Percentiles rank a stretch among this genome's conserved stretches.
These are phyloP conservation scores for Globisporangium perplexum DNA, from an alignment of 352 stramenopile species.

Conservation along the genomic window DNA sequence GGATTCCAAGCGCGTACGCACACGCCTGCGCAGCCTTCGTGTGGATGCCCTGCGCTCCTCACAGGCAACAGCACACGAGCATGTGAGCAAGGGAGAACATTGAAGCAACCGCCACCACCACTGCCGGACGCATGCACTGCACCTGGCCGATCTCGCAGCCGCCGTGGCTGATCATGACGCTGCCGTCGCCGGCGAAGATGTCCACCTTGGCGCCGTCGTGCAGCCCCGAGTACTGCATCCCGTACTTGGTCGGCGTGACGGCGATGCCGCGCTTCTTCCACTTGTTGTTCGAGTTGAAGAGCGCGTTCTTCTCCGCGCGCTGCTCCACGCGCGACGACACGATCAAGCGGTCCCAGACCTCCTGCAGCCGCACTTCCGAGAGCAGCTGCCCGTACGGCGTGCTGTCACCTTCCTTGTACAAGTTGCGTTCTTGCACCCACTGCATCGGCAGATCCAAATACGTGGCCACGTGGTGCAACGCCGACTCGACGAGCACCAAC, in stretches of 20 bases:
- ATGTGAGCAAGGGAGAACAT: not conserved
- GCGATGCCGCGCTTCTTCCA: conserved; percentile 90
- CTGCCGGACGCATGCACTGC: conserved; percentile 9
- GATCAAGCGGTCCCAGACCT: conserved; percentile 75
- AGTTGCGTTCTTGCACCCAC: conserved; percentile 84
- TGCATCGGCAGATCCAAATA: conserved; percentile 61
- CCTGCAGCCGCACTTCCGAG: conserved; percentile 88
- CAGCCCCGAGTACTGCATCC: conserved; percentile 90
- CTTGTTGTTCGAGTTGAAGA: conserved; percentile 91
- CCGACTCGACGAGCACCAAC: conserved; percentile 88
- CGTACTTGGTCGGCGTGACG: conserved; percentile 90
- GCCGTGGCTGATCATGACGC: conserved; percentile 93
- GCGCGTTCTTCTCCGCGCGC: conserved; percentile 59
- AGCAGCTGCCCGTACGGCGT: conserved; percentile 93
- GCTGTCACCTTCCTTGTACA: conserved; percentile 87
- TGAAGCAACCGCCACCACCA: not conserved
- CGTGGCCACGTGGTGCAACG: conserved; percentile 93
- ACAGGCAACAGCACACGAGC: not conserved
- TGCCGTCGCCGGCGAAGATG: conserved; percentile 79
- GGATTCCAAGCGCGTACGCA: conserved; percentile 35
- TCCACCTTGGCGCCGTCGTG: conserved; percentile 31
- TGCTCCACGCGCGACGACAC: conserved; percentile 62
- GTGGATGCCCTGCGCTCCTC: conserved; percentile 39
- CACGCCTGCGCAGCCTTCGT: conserved; percentile 59
- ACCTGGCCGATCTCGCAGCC: conserved; percentile 97